Base-by-base conservation (phyloP, 306 rosid species). In the Fragaria ananassa region DNA sequence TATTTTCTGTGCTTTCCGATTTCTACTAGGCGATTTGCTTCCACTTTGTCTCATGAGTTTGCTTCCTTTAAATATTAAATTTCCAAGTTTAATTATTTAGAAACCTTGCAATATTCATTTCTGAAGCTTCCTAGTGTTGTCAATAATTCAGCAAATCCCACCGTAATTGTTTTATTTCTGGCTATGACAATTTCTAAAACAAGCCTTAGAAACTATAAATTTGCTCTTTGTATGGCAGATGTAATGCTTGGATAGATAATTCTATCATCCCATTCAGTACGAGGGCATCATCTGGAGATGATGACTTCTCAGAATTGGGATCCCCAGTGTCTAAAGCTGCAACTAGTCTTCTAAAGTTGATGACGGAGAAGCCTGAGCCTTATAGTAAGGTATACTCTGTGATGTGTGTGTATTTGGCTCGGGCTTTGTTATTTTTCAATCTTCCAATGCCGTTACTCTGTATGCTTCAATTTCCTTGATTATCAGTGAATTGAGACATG, bases 361-460 rank as follows among this genome's bases (percentile, higher is more conserved):
- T 74, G 79, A 80, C 75, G 8, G 79, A 46, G 72, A 74, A 80
- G 73, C 75, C 83, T 45, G 79, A 74, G 54, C 83, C 35, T 42
- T 51, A n/a, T 65, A 41, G n/a, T 72, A 25, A 11, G 76, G 83
- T 80, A 80, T 50, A 47, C 11, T 73, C 27, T 35, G 44, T 9
- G 18, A 25, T 47, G 19, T 34, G 10, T 70, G 23, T 51, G 7
- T 51, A 51, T 51, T 19, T 51, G 57, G 23, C 57, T 50, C 8
- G 56, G 19, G 4, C 19, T 51, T 45, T 46, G 56, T 27, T 69
- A 25, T 27, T 25, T 18, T 14, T 23, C 11, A 17, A 5, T 35
- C 9, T 1, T 53, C 2, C 44, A 35, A 34, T 35, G 11, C 8
- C 27, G 29, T 51, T 53, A 51, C 31, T 51, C 5, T 11, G 47